Evolutionary conservation across 2,329 filamentous ascomycete species (phyloP).

Genomic region (Gaeumannomyces tritici): DNA sequence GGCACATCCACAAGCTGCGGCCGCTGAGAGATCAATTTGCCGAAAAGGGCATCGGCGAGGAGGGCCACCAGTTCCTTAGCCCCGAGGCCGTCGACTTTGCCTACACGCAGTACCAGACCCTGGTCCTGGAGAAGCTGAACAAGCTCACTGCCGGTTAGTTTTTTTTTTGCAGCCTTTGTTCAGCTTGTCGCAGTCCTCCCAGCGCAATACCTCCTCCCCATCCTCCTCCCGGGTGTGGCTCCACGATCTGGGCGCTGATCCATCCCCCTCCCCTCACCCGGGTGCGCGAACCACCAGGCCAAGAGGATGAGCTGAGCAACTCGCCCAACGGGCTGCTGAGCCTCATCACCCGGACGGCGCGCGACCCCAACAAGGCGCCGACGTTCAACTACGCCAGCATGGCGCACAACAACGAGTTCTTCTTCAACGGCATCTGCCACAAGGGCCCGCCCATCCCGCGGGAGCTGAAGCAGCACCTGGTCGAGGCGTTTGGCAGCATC

Average conservation of each 20-base stretch:
- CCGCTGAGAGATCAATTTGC: constrained; percentile 12
- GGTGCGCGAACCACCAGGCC: too few species aligned
- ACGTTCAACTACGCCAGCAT: constrained; percentile 96
- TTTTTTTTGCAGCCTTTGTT: not conserved
- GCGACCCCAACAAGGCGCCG: constrained; percentile 65
- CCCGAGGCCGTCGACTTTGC: constrained; percentile 61
- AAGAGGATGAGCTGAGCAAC: constrained; percentile 39
- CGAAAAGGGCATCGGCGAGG: constrained; percentile 44
- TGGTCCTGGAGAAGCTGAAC: constrained; percentile 70
- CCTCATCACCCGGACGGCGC: constrained; percentile 66
- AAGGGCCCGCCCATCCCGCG: constrained; percentile 35
- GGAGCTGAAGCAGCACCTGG: constrained; percentile 48
- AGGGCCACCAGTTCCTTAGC: constrained; percentile 43
- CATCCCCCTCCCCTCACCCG: not conserved
- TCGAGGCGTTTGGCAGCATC: constrained; percentile 67
- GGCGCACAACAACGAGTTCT: constrained; percentile 85
- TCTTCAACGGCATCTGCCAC: constrained; percentile 52
- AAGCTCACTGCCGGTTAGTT: constrained; percentile 58
- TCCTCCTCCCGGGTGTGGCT: not conserved
- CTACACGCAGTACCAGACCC: constrained; percentile 73
- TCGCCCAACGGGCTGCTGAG: constrained; percentile 42
- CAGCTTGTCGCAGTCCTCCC: not conserved
- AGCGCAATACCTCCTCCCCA: too few species aligned
- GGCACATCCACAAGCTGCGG: constrained; percentile 25
- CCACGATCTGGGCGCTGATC: not conserved